Base-by-base conservation (phyloP, 805 yeast species). In the Pichia rugopelliculosa region DNA sequence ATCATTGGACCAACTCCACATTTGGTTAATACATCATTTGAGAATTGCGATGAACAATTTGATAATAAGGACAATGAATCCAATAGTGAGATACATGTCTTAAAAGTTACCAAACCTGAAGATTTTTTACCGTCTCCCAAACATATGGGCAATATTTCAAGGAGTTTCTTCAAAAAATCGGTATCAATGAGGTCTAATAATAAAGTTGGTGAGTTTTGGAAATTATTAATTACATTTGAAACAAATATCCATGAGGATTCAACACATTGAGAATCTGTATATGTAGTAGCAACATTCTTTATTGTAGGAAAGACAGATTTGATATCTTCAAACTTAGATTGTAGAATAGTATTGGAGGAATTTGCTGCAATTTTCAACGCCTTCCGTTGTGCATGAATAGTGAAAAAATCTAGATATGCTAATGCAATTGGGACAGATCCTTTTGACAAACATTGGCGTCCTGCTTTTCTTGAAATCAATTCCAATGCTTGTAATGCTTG, bases 371-470 rank as follows among this genome's bases (percentile, higher is more conserved):
- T 84, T 0, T 72, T 67, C 33, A 89, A 66, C 15, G 95, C 87
- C 53, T 88, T 84, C 46, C 95, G 70, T 63, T 91, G 98, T 0
- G 95, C 86, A 66, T 87, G 96, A 20, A 81, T 74, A 1, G 96
- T 86, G 62, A 91, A 84, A 59, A 91, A 91, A 61, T 93, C 98
- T 51, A 90, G 70, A 58, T 80, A 87, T 57, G 77, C 78, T 40
- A 93, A 64, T 52, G 87, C 82, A 0, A 86, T 77, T 7, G 71
- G 65, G 9, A 90, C 62, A 9, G 89, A 83, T 36, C 84, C 82
- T 47, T 78, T 75, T 20, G 70, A 61, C 36, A 87, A 65, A 13
- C 87, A 70, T 25, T 69, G 73, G 38, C 65, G 60, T 2, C 82
- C 77, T 21, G 75, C 68, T 26, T 73, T 73, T 49, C 81, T 67